A percentile compares a stretch with the other conserved stretches of the same genome.
phyloP scores from a whole-genome alignment of 2,329 filamentous ascomycete species.

The Alternaria gaisen region DNA sequence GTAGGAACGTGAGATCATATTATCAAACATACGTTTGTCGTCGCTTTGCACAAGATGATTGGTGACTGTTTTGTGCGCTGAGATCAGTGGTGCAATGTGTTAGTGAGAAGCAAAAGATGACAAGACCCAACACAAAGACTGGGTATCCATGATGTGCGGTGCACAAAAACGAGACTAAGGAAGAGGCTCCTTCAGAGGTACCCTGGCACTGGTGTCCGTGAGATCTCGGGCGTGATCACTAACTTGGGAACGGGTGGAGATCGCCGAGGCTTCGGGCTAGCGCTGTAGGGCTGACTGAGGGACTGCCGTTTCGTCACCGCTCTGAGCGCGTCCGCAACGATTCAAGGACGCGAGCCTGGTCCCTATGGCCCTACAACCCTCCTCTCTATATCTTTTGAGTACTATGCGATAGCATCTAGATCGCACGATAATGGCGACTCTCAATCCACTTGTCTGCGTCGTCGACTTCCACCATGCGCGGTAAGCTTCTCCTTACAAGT shows the following conservation, averaged over 20 bases:
- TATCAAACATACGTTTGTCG: conserved; percentile 14
- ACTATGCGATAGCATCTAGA: conserved; percentile 10
- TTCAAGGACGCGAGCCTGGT: conserved; percentile 28
- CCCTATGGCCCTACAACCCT: conserved; percentile 11
- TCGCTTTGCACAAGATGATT: conserved; percentile 5
- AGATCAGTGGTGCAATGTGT: not conserved
- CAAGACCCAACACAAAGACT: not conserved
- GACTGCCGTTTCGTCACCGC: conserved; percentile 32
- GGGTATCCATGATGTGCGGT: not conserved
- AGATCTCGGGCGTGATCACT: conserved; percentile 5
- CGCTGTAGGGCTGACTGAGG: conserved; percentile 29
- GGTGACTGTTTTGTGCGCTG: not conserved
- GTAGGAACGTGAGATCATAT: conserved; percentile 23
- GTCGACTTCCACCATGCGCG: conserved; percentile 64
- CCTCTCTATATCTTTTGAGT: not conserved
- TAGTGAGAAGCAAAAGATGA: not conserved
- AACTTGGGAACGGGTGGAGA: conserved; percentile 1
- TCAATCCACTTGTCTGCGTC: conserved; percentile 56
- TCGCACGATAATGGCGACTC: conserved; percentile 52
- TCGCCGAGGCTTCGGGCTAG: conserved; percentile 24
- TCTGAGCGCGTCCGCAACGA: conserved; percentile 29
- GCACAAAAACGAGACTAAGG: not conserved
- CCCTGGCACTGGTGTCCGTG: not conserved
- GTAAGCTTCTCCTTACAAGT: conserved; percentile 33
- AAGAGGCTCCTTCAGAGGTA: not conserved